Evolutionary conservation across 169 alveolate genomes (phyloP).

Genomic region (Besnoitia besnoiti): DNA sequence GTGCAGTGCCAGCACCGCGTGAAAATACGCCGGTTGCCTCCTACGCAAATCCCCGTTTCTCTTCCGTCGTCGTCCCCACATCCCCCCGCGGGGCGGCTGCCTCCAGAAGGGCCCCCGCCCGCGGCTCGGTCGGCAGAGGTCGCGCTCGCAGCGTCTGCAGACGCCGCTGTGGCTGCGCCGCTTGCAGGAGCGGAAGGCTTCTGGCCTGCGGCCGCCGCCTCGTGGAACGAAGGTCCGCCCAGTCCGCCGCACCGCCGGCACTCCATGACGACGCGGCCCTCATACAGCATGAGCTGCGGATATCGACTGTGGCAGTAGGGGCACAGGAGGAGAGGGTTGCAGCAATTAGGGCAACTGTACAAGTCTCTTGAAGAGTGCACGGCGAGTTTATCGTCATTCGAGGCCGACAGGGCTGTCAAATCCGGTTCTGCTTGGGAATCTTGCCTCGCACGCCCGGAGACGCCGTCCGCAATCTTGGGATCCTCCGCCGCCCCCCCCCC

Average conservation of each 20-base stretch:
- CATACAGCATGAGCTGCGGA: constrained; percentile 72
- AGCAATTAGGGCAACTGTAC: constrained; percentile 50
- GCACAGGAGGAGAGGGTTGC: constrained; percentile 74
- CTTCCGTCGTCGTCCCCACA: constrained; percentile 15
- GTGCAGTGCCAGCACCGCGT: constrained; percentile 73
- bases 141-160: background rate
- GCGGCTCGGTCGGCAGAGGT: background rate
- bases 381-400: background rate
- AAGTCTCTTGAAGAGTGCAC: constrained; percentile 10
- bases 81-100: constrained; percentile 2
- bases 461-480: background rate
- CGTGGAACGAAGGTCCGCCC: background rate
- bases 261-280: constrained; percentile 76
- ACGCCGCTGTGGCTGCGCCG: background rate
- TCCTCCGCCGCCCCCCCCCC: background rate
- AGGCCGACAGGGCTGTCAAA: background rate
- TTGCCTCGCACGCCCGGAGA: background rate
- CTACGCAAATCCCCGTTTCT: constrained; percentile 7
- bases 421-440: background rate
- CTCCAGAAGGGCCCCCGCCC: background rate
- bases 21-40: constrained; percentile 24
- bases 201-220: constrained; percentile 25
- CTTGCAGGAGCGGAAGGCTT: background rate
- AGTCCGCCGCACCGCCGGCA: constrained; percentile 75
- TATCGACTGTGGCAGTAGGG: constrained; percentile 80